Base-by-base conservation (phyloP, 768 basidiomycete genomes). In the Kwoniella pini region DNA sequence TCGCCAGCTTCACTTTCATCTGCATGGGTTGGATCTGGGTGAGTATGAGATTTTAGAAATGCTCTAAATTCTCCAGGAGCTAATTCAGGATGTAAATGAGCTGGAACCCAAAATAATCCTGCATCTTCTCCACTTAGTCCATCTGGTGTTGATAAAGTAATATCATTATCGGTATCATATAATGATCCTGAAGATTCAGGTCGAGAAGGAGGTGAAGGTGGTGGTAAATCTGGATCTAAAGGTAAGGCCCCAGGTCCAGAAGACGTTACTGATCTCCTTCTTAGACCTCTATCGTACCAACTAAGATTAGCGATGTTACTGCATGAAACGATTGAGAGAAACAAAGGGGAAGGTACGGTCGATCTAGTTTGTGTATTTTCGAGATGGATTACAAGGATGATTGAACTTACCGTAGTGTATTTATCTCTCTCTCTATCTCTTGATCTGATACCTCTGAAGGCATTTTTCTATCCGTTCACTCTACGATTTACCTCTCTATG, bases 41-140 rank as follows among this genome's bases (percentile, higher is more conserved):
- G 85, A 11, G 92, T 84, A 80, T 98, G 96, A 70, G 95, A 90
- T 77, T 93, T 90, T 68, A 99, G 85, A 77, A 99, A 97, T 11
- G 87, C 88, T 52, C 91, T 85, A 79, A 99, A 99, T 79, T 98
- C 93, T 46, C 87, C 88, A 22, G 96, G 96, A 0, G 94, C 95
- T 72, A 99, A 90, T 81, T 99, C 96, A 28, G 96, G 96, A 77
- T 98, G 96, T 33, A 97, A 82, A 59, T 88, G 85, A 15, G 96
- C 96, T 54, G 96, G 96, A 27, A 99, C 92, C 96, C 96, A 99
- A 83, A 98, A 98, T 65, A 97, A 85, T 79, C 91, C 89, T 71
- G 87, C 87, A 2, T 90, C 88, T 80, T 95, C 90, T 38, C 70
- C 73, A 79, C 67, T 80, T 46, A 84, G 84, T 10, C 69, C 76